These are phyloP conservation scores for Phytophthora pistaciae DNA, from an alignment of 352 stramenopile species.

Conservation along the genomic window DNA sequence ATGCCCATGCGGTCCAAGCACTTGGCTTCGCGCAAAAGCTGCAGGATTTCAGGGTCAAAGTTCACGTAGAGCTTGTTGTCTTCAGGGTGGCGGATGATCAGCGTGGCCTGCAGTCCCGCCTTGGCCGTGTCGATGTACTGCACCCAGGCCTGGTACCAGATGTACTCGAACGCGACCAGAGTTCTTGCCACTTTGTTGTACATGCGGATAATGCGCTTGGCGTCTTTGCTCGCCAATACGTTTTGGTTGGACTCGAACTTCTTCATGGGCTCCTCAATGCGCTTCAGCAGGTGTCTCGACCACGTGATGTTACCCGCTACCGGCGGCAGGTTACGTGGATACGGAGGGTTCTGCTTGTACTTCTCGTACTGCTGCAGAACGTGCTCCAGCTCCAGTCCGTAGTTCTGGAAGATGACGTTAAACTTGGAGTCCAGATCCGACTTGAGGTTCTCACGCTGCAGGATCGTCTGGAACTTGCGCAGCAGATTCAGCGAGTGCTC, in stretches of 20 bases:
- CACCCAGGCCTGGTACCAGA: conserved; percentile 99
- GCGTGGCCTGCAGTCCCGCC: conserved; percentile 96
- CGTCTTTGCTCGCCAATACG: conserved; percentile 97
- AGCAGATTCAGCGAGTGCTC: conserved; percentile 97
- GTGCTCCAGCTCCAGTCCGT: conserved; percentile 97
- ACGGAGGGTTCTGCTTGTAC: conserved; percentile 97
- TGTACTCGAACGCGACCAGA: conserved; percentile 99
- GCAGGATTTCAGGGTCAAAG: conserved; percentile 98
- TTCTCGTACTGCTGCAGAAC: conserved; percentile 99
- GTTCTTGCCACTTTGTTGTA: conserved; percentile 99
- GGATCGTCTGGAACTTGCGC: conserved; percentile 98
- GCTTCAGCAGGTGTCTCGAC: conserved; percentile 97
- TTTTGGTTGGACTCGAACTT: conserved; percentile 99
- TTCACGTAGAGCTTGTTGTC: conserved; percentile 99
- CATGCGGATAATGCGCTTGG: conserved; percentile 98
- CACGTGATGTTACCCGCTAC: conserved; percentile 99
- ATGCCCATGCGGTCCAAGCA: conserved; percentile 99
- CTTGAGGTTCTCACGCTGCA: conserved; percentile 98
- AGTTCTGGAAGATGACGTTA: conserved; percentile 99
- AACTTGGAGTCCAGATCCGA: conserved; percentile 98
- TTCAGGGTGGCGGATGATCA: conserved; percentile 99
- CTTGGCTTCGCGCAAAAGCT: conserved; percentile 98
- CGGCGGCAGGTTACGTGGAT: conserved; percentile 96
- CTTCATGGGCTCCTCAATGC: conserved; percentile 99
- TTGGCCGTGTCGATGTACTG: conserved; percentile 98